Evolutionary conservation across 306 rosid species (phyloP).

Genomic region (Luffa aegyptiaca): DNA sequence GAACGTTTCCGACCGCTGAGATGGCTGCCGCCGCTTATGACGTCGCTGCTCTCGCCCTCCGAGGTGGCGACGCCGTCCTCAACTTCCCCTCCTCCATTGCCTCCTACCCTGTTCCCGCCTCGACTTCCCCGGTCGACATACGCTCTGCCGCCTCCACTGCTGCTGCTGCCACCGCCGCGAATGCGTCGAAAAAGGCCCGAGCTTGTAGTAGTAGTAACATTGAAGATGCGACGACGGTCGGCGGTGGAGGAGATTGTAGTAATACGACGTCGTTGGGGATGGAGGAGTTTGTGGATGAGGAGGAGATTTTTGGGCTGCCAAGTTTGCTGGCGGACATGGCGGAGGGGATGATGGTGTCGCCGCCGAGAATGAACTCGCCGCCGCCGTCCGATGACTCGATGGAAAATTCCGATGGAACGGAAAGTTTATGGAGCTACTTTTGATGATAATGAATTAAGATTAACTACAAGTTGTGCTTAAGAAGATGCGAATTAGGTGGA

Average conservation of each 20-base stretch:
- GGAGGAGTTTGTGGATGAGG: constrained; percentile 59
- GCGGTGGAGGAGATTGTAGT: not conserved
- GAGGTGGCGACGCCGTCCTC: constrained; percentile 29
- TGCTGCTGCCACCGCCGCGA: constrained; percentile 33
- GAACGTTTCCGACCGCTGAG: constrained; percentile 44
- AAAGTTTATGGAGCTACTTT: constrained; percentile 54
- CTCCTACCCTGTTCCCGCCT: constrained; percentile 28
- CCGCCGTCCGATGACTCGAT: constrained; percentile 29
- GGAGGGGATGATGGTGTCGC: constrained; percentile 81
- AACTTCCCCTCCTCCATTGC: constrained; percentile 34
- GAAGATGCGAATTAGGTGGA: not conserved
- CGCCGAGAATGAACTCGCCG: constrained; percentile 54
- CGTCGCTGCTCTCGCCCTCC: constrained; percentile 50
- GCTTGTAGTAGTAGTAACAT: not conserved
- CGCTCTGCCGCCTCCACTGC: constrained; percentile 48
- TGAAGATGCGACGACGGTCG: not conserved
- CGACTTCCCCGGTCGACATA: constrained; percentile 34
- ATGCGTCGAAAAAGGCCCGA: not conserved
- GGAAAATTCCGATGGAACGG: constrained; percentile 30
- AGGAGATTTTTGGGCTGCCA: constrained; percentile 77
- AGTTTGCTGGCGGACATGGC: constrained; percentile 79
- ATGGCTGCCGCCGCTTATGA: constrained; percentile 69
- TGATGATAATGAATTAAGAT: constrained; percentile 7
- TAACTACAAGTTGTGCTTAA: not conserved
- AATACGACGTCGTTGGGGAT: not conserved